These are phyloP conservation scores for Solanum pennellii DNA, from an alignment of 257 asterid species.

Conservation along the genomic window DNA sequence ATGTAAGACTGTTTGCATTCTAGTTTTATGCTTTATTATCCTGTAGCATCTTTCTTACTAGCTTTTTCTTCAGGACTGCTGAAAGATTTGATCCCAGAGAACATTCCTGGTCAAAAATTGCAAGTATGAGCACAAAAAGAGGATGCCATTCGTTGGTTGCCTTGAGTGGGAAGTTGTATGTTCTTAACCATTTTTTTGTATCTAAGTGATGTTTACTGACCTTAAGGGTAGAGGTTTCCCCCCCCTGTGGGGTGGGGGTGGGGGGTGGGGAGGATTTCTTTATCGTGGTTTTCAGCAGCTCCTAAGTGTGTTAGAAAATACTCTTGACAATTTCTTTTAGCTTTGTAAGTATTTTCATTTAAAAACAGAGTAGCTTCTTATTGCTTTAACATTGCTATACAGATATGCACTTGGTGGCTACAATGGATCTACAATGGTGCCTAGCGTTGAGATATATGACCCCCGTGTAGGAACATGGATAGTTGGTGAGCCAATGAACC, in stretches of 20 bases:
- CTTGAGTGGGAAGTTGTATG: conserved; percentile 66
- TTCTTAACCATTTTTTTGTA: background rate
- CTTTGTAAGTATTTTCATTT: background rate
- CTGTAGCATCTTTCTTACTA: background rate
- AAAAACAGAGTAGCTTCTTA: background rate
- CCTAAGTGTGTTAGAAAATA: background rate
- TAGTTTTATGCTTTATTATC: background rate
- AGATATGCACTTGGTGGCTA: conserved; percentile 78
- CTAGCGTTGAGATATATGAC: conserved; percentile 59
- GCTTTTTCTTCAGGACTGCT: conserved; percentile 40
- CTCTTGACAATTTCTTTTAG: background rate
- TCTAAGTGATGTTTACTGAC: background rate
- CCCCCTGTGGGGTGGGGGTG: background rate
- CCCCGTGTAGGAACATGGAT: conserved; percentile 65
- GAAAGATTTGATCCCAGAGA: conserved; percentile 92
- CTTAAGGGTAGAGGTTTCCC: background rate
- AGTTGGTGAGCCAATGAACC: conserved; percentile 43
- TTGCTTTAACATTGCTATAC: background rate
- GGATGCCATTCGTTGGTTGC: conserved; percentile 64
- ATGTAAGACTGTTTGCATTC: background rate
- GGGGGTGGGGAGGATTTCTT: background rate
- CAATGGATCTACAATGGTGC: conserved; percentile 44
- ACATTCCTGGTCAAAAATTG: conserved; percentile 57
- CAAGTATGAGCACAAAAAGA: conserved; percentile 44
- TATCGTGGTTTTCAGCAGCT: background rate